Conservation (phyloP, 805 yeast species). For the Yamadazyma paraphyllophila region DNA sequence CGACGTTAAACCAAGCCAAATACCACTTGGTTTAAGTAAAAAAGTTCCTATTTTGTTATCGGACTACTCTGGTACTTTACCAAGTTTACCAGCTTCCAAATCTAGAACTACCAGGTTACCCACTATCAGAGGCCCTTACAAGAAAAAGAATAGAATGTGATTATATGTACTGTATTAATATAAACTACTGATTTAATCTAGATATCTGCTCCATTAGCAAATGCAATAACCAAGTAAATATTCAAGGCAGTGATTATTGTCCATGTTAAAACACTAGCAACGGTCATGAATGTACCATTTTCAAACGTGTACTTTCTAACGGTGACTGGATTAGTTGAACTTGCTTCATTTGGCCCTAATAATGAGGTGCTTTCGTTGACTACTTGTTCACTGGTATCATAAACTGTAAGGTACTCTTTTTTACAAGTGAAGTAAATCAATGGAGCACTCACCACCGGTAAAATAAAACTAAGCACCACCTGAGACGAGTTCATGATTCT, state of each 20-base stretch:
- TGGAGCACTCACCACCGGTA: conserved; percentile 45
- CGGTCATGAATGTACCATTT: conserved; percentile 34
- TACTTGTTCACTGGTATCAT: conserved; percentile 14
- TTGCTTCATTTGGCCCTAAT: conserved; percentile 8
- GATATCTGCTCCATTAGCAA: conserved; percentile 41
- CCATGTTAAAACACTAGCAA: conserved; percentile 40
- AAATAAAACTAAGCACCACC: conserved; percentile 42
- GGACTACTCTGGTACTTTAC: conserved; percentile 77
- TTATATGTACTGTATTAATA: conserved; percentile 6
- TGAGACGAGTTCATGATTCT: conserved; percentile 46
- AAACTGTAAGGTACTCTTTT: conserved; percentile 40
- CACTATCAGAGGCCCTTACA: conserved; percentile 38
- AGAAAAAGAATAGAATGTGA: conserved; percentile 26
- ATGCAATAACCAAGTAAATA: conserved; percentile 39
- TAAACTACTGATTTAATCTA: conserved; percentile 11
- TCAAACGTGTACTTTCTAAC: conserved; percentile 33
- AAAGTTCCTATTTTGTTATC: conserved; percentile 67
- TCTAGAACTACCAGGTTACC: conserved; percentile 28
- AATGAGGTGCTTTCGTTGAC: conserved; percentile 16
- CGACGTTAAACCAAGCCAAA: conserved; percentile 22
- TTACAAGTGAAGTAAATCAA: conserved; percentile 43
- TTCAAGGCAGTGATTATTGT: conserved; percentile 37
- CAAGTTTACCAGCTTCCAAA: conserved; percentile 46
- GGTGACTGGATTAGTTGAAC: conserved; percentile 10
- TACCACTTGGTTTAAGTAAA: conserved; percentile 32